These are phyloP conservation scores for Phytopythium vexans DNA, from an alignment of 352 stramenopile genomes.

Conservation along the genomic window DNA sequence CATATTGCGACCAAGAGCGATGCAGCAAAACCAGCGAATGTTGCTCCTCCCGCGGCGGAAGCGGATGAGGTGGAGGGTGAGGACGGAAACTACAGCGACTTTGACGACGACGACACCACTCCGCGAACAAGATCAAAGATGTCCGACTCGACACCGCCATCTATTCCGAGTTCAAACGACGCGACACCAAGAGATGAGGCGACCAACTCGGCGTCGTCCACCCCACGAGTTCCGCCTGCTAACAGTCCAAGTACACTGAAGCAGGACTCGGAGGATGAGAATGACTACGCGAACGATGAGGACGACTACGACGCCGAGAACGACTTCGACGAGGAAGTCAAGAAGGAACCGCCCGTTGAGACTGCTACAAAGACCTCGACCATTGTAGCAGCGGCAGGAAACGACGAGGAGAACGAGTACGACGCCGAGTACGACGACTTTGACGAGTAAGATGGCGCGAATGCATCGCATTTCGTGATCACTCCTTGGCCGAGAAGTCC, in stretches of 20 bases:
- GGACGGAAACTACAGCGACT: conserved; percentile 37
- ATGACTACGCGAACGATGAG: conserved; percentile 19
- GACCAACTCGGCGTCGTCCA: not conserved
- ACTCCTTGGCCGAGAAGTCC: conserved; percentile 41
- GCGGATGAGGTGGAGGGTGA: conserved; percentile 26
- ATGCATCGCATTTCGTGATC: conserved; percentile 2
- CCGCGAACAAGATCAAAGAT: not conserved
- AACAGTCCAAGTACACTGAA: not conserved
- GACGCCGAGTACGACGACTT: conserved; percentile 63
- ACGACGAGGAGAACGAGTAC: conserved; percentile 32
- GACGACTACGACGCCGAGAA: conserved; percentile 22
- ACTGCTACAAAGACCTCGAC: not conserved
- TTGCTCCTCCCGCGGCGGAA: not conserved
- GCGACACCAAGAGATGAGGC: not conserved
- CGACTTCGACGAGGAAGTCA: conserved; percentile 24
- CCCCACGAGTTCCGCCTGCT: not conserved
- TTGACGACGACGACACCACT: conserved; percentile 33
- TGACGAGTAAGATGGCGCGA: conserved; percentile 24
- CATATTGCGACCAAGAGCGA: not conserved
- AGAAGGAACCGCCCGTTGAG: not conserved
- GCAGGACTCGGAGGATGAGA: conserved; percentile 24
- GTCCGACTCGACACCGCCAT: not conserved
- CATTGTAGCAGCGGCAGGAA: not conserved
- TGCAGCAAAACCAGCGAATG: not conserved
- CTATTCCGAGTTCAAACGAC: conserved; percentile 5